Evolutionary conservation across 495 filamentous ascomycete genomes (phyloP), one percentile per base, ranked within the genome.

Genomic region (Rhypophila decipiens): DNA sequence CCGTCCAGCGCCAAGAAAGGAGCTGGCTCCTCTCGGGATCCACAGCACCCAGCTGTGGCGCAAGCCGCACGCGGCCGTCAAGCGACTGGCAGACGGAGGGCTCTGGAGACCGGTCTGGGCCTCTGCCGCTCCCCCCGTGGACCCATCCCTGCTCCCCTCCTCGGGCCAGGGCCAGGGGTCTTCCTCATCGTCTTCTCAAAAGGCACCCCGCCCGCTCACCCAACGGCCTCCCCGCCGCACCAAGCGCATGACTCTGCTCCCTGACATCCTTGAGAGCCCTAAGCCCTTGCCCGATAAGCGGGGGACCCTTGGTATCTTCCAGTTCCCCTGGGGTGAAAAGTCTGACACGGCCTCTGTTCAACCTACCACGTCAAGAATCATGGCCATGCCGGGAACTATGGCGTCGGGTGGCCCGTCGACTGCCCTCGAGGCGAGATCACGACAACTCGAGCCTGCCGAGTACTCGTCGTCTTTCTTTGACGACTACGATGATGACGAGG

Each of bases 311-410:
- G 76, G 75, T 4, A 72, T 80, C 42, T 80, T 78, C 57, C 74
- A 79, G 51, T 77, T 77, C 48, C 72, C 76, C 0, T 80, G 74
- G 74, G 76, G 76, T 18, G 75, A 78, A 49, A 71, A 58, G 52
- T 78, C 76, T 21, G 75, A 80, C 48, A 66, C 70, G 27, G 70
- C 70, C 2, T 61, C 57, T 13, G 50, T 73, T n/a, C 66, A 66
- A 31, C 47, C 58, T 18, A 53, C 43, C 48, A 58, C 57, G 51
- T n/a, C n/a, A n/a, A n/a, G n/a, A n/a, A 60, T 46, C 50, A 67
- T 61, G 64, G 64, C 66, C 24, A 71, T 75, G 67, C 68, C 70
- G 3, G 70, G 71, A 3, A 74, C 70, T n/a, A 74, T 75, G 72
- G 61, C 69, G 22, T 58, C 68, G 10, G 67, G 68, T 4, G 59